Evolutionary conservation across 371 early-diverging fungal species (phyloP), one percentile per base, ranked within the genome.

Genomic region (Fennellomyces sp.): DNA sequence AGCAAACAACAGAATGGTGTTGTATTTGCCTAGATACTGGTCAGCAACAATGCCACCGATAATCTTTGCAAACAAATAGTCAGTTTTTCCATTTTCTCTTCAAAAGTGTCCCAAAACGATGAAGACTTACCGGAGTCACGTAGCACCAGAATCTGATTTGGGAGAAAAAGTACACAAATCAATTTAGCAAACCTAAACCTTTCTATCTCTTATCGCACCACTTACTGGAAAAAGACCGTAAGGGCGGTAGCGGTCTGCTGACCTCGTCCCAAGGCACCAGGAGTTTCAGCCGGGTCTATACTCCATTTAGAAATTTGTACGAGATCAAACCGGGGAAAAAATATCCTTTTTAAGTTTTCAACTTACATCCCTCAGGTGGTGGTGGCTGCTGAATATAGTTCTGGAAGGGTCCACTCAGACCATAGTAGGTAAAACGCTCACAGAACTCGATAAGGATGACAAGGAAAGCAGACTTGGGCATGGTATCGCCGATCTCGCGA

Each of bases 11-110:
- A 91, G 48, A 30, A 94, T 93, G 21, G 94, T 90, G 64, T 84
- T 84, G 77, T 84, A 93, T 76, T 91, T 91, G 59, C 96, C 96
- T 33, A 89, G 72, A 69, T 85, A 86, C 63, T 85, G 83, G 79
- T 94, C 96, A 33, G 94, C 89, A 48, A 94, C 64, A 26, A 91
- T 65, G 39, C 91, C 94, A 57, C 94, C 93, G 21, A 94, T 56
- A 35, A 63, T 28, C 45, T 33, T 53, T 49, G 35, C 31, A n/a
- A 31, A 41, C n/a, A 38, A 31, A 17, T 3, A 5, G 19, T 25
- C 41, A 38, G 27, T 35, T 41, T 2, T 55, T 28, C 23, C 17
- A 39, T n/a, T 38, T 26, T 10, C 17, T 7, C 11, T 4, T 27
- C 27, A 23, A 10, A 28, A 21, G 33, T 48, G 13, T 25, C 0